phyloP scores from a whole-genome alignment of 768 basidiomycete genomes.

The Macrolepiota albuminosa region DNA sequence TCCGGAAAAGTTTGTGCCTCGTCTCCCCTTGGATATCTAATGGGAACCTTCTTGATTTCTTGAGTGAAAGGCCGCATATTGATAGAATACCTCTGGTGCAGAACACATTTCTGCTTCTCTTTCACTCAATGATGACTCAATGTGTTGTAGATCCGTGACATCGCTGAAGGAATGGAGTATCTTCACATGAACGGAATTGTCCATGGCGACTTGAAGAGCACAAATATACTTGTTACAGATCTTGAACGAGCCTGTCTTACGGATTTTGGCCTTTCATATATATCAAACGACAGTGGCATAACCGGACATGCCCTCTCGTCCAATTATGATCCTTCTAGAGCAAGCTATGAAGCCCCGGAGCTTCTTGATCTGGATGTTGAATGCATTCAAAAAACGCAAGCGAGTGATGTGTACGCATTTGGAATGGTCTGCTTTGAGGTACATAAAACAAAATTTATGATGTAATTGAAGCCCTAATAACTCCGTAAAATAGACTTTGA shows the following conservation, averaged over 20 bases:
- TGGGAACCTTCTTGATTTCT: slow-evolving; percentile 26
- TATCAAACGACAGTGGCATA: slow-evolving; percentile 14
- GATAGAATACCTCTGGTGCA: slow-evolving; percentile 4
- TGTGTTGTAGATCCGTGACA: slow-evolving; percentile 20
- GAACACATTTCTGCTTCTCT: neutral
- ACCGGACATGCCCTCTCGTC: slow-evolving; percentile 12
- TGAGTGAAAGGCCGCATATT: neutral
- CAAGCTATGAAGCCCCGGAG: slow-evolving; percentile 31
- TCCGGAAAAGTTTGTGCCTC: slow-evolving; percentile 22
- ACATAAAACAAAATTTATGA: neutral
- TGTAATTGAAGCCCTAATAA: neutral
- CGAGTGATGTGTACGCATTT: slow-evolving; percentile 4
- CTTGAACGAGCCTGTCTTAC: slow-evolving; percentile 36
- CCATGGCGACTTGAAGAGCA: slow-evolving; percentile 43
- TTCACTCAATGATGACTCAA: slow-evolving; percentile 8
- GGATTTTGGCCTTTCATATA: slow-evolving; percentile 42
- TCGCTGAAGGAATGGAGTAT: slow-evolving; percentile 28
- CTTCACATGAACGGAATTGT: slow-evolving; percentile 30
- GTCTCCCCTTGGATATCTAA: slow-evolving; percentile 34
- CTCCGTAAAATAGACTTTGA: neutral
- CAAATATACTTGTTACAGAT: slow-evolving; percentile 11
- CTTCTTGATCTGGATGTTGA: slow-evolving; percentile 15
- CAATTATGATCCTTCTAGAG: slow-evolving; percentile 18
- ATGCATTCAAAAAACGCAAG: slow-evolving; percentile 5
- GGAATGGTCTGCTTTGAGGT: slow-evolving; percentile 8